phyloP scores from a whole-genome alignment of 495 filamentous ascomycete species.

The Tetracladium setigerum region DNA sequence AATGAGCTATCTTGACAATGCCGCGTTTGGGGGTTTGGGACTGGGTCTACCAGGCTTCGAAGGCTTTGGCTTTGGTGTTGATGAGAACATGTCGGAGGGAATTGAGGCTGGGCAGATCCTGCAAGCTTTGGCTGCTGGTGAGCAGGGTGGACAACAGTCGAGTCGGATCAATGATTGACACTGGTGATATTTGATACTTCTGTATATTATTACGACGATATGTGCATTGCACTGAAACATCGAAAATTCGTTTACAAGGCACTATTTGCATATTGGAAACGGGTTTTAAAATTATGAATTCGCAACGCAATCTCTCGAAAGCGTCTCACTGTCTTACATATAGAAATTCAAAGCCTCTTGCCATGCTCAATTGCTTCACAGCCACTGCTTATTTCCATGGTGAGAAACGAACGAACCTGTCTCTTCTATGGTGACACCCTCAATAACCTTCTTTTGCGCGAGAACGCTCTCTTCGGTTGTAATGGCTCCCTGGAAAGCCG shows the following conservation, averaged over 20 bases:
- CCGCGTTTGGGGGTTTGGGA: slow-evolving; percentile 8
- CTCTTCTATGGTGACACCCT: slow-evolving; percentile 39
- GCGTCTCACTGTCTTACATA: no score
- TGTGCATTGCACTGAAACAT: no score
- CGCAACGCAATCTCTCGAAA: no score
- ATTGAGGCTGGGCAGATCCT: slow-evolving; percentile 23
- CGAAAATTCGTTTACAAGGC: no score
- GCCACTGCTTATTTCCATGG: slow-evolving; percentile 44
- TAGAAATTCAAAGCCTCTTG: no score
- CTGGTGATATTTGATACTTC: no score
- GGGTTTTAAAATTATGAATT: no score
- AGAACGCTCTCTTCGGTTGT: slow-evolving; percentile 35
- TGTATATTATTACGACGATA: no score
- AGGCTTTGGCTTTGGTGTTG: slow-evolving; percentile 5
- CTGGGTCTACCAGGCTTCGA: background rate
- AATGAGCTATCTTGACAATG: slow-evolving; percentile 11
- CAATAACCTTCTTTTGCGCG: slow-evolving; percentile 27
- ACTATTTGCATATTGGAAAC: no score
- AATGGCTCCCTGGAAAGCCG: slow-evolving; percentile 40
- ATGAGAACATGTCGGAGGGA: slow-evolving; percentile 14
- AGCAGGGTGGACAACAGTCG: no score
- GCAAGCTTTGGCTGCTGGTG: slow-evolving; percentile 14
- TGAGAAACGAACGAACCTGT: slow-evolving; percentile 49
- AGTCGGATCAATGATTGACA: no score
- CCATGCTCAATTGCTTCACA: slow-evolving; percentile 10